These are phyloP conservation scores for Entomortierella parvispora DNA, from an alignment of 192 early-diverging fungal genomes.

Conservation along the genomic window DNA sequence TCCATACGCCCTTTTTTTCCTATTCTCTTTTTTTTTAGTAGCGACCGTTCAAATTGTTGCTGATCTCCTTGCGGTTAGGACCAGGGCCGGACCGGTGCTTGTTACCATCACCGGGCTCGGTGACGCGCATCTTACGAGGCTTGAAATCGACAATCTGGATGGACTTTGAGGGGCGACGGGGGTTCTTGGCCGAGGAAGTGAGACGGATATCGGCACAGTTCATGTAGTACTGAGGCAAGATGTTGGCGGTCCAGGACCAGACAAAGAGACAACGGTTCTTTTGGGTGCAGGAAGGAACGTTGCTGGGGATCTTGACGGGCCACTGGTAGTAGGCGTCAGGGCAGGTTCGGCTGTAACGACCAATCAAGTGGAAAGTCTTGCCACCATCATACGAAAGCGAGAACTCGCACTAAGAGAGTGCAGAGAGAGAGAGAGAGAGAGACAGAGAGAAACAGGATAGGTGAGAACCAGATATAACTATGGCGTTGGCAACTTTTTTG, in stretches of 20 bases:
- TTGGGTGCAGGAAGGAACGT: slow-evolving; percentile 45
- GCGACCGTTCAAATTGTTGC: slow-evolving; percentile 32
- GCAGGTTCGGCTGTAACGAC: slow-evolving; percentile 47
- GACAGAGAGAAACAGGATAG: not conserved
- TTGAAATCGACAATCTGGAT: slow-evolving; percentile 40
- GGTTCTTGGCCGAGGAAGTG: slow-evolving; percentile 36
- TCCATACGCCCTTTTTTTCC: no score
- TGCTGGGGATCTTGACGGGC: slow-evolving; percentile 52
- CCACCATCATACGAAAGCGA: slow-evolving; percentile 72
- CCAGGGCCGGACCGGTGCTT: slow-evolving; percentile 28
- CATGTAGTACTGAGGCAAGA: slow-evolving; percentile 80
- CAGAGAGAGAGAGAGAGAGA: no score
- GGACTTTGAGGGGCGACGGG: slow-evolving; percentile 4
- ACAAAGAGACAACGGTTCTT: slow-evolving; percentile 51
- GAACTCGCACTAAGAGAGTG: slow-evolving; percentile 67
- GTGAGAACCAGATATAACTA: not conserved
- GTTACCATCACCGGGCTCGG: slow-evolving; percentile 34
- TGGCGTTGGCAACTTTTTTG: not conserved
- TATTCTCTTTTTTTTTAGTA: slow-evolving; percentile 10
- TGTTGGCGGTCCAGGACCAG: slow-evolving; percentile 79
- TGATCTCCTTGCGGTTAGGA: slow-evolving; percentile 23
- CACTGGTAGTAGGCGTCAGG: slow-evolving; percentile 53
- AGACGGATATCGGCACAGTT: slow-evolving; percentile 79
- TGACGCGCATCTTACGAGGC: slow-evolving; percentile 12
- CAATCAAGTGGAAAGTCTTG: slow-evolving; percentile 58